A percentile compares a stretch with the other conserved stretches of the same genome.
Evolutionary conservation across 2,329 filamentous ascomycete genomes (phyloP).

Genomic region (Grosmannia huntii): DNA sequence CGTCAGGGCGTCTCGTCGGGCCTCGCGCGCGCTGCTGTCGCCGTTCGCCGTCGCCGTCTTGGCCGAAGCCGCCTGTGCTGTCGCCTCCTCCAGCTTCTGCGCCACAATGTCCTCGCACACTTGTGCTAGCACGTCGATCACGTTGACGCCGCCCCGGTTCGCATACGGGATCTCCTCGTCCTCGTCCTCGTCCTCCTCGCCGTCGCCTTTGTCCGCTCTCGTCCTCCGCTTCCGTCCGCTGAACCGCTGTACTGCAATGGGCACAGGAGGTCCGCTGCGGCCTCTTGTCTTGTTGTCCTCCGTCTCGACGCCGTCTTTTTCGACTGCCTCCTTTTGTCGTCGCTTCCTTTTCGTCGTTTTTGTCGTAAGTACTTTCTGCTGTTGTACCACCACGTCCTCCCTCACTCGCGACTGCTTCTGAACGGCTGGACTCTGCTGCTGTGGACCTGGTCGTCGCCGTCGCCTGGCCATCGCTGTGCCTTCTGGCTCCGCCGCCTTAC

Average conservation of each 20-base stretch:
- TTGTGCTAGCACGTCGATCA: slow-evolving; percentile 48
- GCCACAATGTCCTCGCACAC: slow-evolving; percentile 48
- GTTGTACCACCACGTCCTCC: background rate
- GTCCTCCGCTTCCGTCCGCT: slow-evolving; percentile 22
- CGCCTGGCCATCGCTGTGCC: slow-evolving; percentile 23
- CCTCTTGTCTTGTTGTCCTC: background rate
- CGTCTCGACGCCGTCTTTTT: slow-evolving; percentile 9
- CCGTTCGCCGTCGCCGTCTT: background rate
- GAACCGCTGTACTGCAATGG: slow-evolving; percentile 49
- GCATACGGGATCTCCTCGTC: slow-evolving; percentile 38
- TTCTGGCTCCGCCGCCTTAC: slow-evolving; percentile 17
- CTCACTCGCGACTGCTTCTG: slow-evolving; percentile 24
- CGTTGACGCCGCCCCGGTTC: slow-evolving; percentile 43
- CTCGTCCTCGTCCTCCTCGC: slow-evolving; percentile 30
- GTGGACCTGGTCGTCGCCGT: slow-evolving; percentile 18
- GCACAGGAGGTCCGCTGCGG: slow-evolving; percentile 21
- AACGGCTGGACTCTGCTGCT: slow-evolving; percentile 26
- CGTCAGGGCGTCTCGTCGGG: background rate
- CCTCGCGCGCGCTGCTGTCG: background rate
- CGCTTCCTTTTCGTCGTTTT: background rate
- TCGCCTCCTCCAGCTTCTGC: slow-evolving; percentile 33
- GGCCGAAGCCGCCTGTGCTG: slow-evolving; percentile 26
- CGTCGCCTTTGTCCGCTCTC: slow-evolving; percentile 29
- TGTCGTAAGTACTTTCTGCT: background rate
- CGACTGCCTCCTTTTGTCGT: background rate